A percentile compares a stretch with the other conserved stretches of the same genome.
phyloP scores from a whole-genome alignment of 345 rosid species.

The Dipteronia dyeriana region DNA sequence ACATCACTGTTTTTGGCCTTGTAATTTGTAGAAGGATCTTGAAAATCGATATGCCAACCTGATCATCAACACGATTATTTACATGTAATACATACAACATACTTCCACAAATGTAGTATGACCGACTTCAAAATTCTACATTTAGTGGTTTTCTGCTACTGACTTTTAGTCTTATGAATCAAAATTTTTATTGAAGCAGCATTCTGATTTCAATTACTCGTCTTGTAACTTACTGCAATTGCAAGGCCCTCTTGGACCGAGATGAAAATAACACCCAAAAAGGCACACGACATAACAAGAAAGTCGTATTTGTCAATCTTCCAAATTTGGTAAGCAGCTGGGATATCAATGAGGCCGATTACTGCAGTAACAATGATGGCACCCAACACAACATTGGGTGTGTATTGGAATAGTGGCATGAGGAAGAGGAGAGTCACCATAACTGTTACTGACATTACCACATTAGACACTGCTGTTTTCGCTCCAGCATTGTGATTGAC shows the following conservation, averaged over 20 bases:
- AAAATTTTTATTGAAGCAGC: no score
- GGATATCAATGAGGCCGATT: constrained; percentile 85
- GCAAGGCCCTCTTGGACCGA: constrained; percentile 87
- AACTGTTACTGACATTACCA: constrained; percentile 86
- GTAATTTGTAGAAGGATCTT: constrained; percentile 83
- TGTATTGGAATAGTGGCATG: constrained; percentile 94
- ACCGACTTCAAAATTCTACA: background rate
- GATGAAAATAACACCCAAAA: constrained; percentile 80
- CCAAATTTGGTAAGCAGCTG: constrained; percentile 76
- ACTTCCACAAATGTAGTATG: background rate
- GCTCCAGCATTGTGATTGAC: constrained; percentile 95
- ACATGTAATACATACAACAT: background rate
- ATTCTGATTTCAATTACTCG: background rate
- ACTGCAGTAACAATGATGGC: constrained; percentile 94
- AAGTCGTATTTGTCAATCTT: constrained; percentile 92
- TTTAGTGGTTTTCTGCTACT: no score
- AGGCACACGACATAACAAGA: constrained; percentile 73
- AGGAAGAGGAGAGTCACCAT: constrained; percentile 93
- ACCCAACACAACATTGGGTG: constrained; percentile 87
- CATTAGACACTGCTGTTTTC: constrained; percentile 89
- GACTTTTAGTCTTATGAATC: no score
- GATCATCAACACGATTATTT: constrained; percentile 10
- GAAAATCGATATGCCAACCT: constrained; percentile 85
- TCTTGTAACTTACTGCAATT: constrained; percentile 61
- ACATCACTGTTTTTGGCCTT: constrained; percentile 72